Evolutionary conservation across 1,284 basidiomycete genomes (phyloP).

Genomic region (Athelia sp.): DNA sequence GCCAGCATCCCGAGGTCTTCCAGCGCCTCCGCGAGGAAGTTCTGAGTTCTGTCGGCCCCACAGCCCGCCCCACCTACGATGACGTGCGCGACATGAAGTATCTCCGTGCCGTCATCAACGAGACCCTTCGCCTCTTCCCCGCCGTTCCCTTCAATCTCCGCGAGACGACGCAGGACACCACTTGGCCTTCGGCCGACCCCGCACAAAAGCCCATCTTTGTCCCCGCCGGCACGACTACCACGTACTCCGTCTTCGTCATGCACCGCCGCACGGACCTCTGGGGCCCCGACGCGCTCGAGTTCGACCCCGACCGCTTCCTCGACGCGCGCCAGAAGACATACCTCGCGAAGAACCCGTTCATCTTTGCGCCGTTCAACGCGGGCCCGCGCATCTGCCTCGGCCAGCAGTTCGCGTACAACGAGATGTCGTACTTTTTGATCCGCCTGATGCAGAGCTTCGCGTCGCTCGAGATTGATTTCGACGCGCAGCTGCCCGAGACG

Average conservation of each 20-base stretch:
- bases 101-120: constrained; percentile 25
- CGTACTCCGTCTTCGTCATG: constrained; percentile 56
- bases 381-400: constrained; percentile 23
- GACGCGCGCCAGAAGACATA: constrained; percentile 30
- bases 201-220: no score
- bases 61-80: constrained; percentile 19
- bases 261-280: constrained; percentile 59
- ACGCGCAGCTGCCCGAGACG: constrained; percentile 35
- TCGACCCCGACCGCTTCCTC: constrained; percentile 41
- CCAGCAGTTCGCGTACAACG: constrained; percentile 37
- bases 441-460: constrained; percentile 33
- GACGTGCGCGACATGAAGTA: constrained; percentile 26
- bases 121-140: no score
- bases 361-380: constrained; percentile 28
- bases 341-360: constrained; percentile 33
- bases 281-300: constrained; percentile 50
- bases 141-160: no score
- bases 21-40: constrained; percentile 25
- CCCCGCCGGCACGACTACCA: no score
- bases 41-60: constrained; percentile 15
- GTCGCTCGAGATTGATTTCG: constrained; percentile 21
- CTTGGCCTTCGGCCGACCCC: no score
- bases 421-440: constrained; percentile 36
- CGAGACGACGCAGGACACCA: no score
- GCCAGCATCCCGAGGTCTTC: constrained; percentile 23